Evolutionary conservation across 345 rosid genomes (phyloP).

Genomic region (Arabidopsis suecica): DNA sequence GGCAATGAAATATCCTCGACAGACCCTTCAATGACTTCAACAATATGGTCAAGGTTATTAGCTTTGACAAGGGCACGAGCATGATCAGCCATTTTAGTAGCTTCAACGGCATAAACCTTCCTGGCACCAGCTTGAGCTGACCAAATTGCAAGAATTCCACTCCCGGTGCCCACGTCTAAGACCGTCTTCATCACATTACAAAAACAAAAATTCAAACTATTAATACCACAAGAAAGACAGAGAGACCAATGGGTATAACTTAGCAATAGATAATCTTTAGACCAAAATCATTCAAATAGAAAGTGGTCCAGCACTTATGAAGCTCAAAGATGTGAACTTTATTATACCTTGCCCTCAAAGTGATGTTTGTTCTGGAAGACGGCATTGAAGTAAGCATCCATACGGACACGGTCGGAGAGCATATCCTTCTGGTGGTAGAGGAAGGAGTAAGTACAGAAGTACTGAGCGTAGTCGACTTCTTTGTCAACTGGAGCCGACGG

Average conservation of each 20-base stretch:
- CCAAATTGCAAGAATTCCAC: conserved; percentile 99
- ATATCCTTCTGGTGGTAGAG: conserved; percentile 98
- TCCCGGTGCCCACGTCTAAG: conserved; percentile 97
- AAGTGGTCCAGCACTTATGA: not conserved
- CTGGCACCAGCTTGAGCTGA: conserved; percentile 99
- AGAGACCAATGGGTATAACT: not conserved
- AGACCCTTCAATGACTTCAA: conserved; percentile 89
- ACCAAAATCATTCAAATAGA: not conserved
- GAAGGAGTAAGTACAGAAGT: conserved; percentile 87
- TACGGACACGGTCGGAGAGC: conserved; percentile 97
- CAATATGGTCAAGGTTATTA: conserved; percentile 69
- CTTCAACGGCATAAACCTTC: conserved; percentile 98
- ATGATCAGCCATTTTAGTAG: conserved; percentile 94
- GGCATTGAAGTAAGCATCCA: conserved; percentile 90
- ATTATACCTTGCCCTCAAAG: conserved; percentile 75
- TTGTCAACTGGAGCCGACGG: conserved; percentile 69
- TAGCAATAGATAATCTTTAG: not conserved
- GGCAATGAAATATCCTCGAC: conserved; percentile 84
- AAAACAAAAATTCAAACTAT: not conserved
- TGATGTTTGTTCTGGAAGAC: conserved; percentile 81
- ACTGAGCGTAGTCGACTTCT: conserved; percentile 84
- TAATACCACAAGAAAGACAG: conserved; percentile 2
- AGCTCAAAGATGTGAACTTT: conserved; percentile 5
- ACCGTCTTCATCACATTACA: conserved; percentile 62
- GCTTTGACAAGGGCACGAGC: conserved; percentile 84